Evolutionary conservation across 257 asterid genomes (phyloP).

Genomic region (Mitragyna speciosa): DNA sequence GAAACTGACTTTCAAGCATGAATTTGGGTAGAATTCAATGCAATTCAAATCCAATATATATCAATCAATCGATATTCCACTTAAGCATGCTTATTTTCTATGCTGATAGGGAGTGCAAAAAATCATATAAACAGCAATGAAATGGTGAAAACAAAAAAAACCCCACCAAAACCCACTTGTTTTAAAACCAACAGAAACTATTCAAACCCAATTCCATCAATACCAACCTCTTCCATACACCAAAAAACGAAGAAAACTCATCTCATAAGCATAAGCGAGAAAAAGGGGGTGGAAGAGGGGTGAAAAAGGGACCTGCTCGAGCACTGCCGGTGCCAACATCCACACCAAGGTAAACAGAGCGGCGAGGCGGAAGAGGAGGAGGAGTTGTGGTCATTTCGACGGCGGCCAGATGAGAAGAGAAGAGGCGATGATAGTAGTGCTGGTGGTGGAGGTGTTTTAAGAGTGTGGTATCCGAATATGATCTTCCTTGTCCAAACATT

Average conservation of each 20-base stretch:
- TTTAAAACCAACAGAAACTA: neutral
- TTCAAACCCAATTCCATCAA: neutral
- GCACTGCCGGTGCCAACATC: slow-evolving; percentile 99
- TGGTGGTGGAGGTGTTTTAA: slow-evolving; percentile 15
- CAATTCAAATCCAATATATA: neutral
- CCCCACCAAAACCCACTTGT: neutral
- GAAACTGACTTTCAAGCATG: neutral
- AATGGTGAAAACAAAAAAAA: neutral
- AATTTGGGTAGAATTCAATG: neutral
- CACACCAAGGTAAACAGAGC: slow-evolving; percentile 76
- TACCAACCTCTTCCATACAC: neutral
- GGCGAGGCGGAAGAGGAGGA: slow-evolving; percentile 32
- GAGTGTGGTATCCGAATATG: slow-evolving; percentile 29
- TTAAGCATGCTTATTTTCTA: neutral
- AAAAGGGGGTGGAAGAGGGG: neutral
- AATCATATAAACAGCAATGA: too few relatives aligned
- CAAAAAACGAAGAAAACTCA: neutral
- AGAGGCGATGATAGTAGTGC: slow-evolving; percentile 26
- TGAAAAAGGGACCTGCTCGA: slow-evolving; percentile 70
- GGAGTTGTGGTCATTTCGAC: slow-evolving; percentile 58
- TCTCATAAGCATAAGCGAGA: neutral
- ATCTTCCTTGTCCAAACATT: slow-evolving; percentile 43
- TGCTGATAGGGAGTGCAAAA: neutral
- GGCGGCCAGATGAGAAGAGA: slow-evolving; percentile 27
- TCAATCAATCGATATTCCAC: too few relatives aligned